Conservation (phyloP, 495 filamentous ascomycete species). For the Talaromyces wortmannii region DNA sequence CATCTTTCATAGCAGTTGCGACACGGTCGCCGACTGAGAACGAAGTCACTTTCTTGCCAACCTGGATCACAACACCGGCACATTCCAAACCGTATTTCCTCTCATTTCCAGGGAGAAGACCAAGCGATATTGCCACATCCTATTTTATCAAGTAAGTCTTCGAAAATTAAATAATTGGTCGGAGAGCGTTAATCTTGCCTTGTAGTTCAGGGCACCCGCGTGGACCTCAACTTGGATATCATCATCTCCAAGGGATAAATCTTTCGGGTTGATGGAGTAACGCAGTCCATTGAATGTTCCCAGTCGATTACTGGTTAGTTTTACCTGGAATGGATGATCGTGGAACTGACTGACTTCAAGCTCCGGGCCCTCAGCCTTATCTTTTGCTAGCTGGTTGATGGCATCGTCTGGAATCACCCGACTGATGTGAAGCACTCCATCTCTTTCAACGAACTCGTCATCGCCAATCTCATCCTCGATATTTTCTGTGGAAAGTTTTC, state of each 20-base stretch:
- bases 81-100: neutral
- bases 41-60: neutral
- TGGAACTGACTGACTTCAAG: neutral
- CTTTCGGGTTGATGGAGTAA: neutral
- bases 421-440: constrained; percentile 19
- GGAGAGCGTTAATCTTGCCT: neutral
- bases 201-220: neutral
- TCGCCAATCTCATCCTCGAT: constrained; percentile 5
- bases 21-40: neutral
- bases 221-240: neutral
- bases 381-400: constrained; percentile 1
- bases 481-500: neutral
- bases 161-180: neutral
- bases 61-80: neutral
- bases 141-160: neutral
- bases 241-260: neutral
- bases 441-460: constrained; percentile 22
- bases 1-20: neutral
- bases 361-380: neutral
- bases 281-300: neutral
- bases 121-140: neutral
- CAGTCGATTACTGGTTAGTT: neutral
- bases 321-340: neutral
- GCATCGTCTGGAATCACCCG: constrained; percentile 13
- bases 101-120: neutral